Percentiles rank a stretch among this genome's conserved stretches.
phyloP scores from a whole-genome alignment of 345 rosid genomes.

The Melaleuca alternifolia region DNA sequence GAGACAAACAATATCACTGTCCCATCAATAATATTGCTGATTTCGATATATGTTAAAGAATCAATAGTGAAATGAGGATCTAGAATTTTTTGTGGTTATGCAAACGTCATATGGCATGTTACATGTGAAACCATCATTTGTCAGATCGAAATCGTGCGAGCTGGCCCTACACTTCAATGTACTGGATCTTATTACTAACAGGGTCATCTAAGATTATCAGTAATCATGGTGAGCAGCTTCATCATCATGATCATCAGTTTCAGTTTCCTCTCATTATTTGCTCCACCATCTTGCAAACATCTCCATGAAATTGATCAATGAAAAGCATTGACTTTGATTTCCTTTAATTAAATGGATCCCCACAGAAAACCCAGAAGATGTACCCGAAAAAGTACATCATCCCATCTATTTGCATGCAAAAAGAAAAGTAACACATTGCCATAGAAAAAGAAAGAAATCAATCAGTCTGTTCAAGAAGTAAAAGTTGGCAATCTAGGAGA shows the following conservation, averaged over 20 bases:
- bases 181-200: background rate
- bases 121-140: background rate
- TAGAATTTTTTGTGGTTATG: background rate
- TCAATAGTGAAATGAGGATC: background rate
- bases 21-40: background rate
- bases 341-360: background rate
- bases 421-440: background rate
- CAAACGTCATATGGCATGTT: background rate
- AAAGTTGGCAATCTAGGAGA: slow-evolving; percentile 65
- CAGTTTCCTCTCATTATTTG: background rate
- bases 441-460: background rate
- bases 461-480: slow-evolving; percentile 82
- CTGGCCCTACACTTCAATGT: background rate
- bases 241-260: background rate
- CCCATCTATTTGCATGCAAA: background rate
- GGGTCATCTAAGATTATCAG: background rate
- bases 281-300: background rate
- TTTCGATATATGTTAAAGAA: background rate
- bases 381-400: background rate
- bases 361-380: background rate
- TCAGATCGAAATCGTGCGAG: background rate
- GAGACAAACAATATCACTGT: background rate
- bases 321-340: background rate
- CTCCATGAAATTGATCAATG: background rate
- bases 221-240: background rate